Base-by-base conservation (phyloP, 306 rosid species). In the Citrullus mucosospermus region DNA sequence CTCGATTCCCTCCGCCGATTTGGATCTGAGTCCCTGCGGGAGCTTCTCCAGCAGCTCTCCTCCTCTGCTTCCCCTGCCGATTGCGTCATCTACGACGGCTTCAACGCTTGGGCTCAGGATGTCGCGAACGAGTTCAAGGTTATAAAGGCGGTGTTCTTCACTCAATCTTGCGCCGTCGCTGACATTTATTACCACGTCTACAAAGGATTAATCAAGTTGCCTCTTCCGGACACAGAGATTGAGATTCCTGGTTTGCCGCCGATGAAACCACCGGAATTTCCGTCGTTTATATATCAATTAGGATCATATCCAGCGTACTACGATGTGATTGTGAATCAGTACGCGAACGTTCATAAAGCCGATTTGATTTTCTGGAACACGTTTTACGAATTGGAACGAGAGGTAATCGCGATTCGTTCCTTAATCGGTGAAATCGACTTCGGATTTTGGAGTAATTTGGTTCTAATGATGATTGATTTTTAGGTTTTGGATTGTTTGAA, bases 311-410 rank as follows among this genome's bases (percentile, higher is more conserved):
- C 72, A 6, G 56, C 55, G 13, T 43, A 53, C 8, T 30, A 51
- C 6, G 18, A 57, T 7, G 2, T 54, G 38, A 15, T 76, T 15
- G 20, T 72, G 12, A 15, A 38, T 17, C 78, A 76, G 38, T 83
- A 69, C 38, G 73, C 76, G 12, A 71, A 83, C 30, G 18, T 77
- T 3, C 14, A 8, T 5, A 18, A 44, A 30, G 83, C 83, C 20
- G 79, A 80, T 60, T 83, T 76, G 75, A n/a, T 76, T 28, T 32
- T 83, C 69, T 50, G 44, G 56, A 80, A 80, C 76, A 83, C 79
- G 10, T 76, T 77, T 22, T 34, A 76, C 46, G 41, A 59, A 46
- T 53, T 83, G 76, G 86, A 83, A 30, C 13, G 50, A 22, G 81
- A 66, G 83, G 83, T 79, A 54, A 54, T 17, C 2, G 48, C 8